These are phyloP conservation scores for Saccharomycopsis amapae DNA, from an alignment of 805 yeast genomes.

Conservation along the genomic window DNA sequence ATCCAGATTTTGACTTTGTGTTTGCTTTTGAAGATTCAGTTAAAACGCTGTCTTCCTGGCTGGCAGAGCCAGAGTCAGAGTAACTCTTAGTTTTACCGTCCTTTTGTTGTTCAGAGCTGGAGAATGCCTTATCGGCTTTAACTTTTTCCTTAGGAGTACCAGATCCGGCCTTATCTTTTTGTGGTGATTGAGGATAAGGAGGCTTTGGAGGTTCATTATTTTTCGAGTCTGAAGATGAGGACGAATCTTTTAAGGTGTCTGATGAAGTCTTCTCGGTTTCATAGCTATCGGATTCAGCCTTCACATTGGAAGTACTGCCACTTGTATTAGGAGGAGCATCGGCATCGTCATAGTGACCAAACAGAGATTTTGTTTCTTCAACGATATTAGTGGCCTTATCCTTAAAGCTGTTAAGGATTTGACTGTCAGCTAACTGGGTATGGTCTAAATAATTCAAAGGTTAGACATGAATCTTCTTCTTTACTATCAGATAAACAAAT, in stretches of 20 bases:
- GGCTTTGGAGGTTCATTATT: constrained; percentile 12
- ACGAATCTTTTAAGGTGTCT: neutral
- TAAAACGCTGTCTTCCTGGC: neutral
- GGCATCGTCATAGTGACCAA: neutral
- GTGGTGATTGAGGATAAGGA: constrained; percentile 17
- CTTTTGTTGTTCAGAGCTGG: constrained; percentile 19
- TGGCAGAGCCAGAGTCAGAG: constrained; percentile 2
- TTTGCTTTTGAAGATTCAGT: neutral
- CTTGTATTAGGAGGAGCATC: neutral
- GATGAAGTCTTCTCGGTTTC: neutral
- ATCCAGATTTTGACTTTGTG: neutral
- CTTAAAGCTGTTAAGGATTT: constrained; percentile 11
- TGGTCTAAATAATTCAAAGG: constrained; percentile 2
- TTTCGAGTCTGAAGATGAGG: neutral
- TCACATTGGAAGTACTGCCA: neutral
- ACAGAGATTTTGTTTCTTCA: constrained; percentile 3
- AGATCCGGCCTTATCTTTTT: neutral
- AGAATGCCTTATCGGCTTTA: constrained; percentile 17
- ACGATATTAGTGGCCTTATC: constrained; percentile 11
- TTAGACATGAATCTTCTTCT: neutral
- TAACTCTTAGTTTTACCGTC: constrained; percentile 13
- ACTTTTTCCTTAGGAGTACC: constrained; percentile 14
- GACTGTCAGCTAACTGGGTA: constrained; percentile 11
- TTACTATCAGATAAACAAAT: neutral
- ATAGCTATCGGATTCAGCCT: neutral